Evolutionary conservation across 345 rosid genomes (phyloP).

Genomic region (Eucalyptus decipiens): DNA sequence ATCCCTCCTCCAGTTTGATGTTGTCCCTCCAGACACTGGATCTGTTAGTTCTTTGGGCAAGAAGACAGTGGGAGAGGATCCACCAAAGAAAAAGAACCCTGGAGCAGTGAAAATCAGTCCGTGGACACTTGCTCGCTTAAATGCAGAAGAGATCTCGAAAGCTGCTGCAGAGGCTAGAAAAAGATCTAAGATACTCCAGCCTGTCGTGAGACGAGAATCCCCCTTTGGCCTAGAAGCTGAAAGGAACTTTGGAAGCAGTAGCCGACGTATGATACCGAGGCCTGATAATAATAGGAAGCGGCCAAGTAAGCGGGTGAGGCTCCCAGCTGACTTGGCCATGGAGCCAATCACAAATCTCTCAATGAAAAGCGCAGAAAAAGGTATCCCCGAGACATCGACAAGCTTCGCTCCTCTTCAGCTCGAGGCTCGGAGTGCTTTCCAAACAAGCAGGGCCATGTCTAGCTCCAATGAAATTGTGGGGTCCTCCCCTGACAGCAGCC

Average conservation of each 20-base stretch:
- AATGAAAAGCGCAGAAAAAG: slow-evolving; percentile 21
- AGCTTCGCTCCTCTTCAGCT: slow-evolving; percentile 87
- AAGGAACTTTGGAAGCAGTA: slow-evolving; percentile 75
- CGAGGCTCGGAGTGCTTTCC: slow-evolving; percentile 93
- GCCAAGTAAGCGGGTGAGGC: slow-evolving; percentile 51
- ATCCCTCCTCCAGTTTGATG: slow-evolving; percentile 63
- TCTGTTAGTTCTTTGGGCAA: slow-evolving; percentile 94
- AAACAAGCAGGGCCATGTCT: slow-evolving; percentile 83
- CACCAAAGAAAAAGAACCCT: slow-evolving; percentile 54
- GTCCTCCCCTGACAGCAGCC: slow-evolving; percentile 96
- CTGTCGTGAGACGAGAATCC: slow-evolving; percentile 45
- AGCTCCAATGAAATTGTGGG: slow-evolving; percentile 53
- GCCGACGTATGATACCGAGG: slow-evolving; percentile 58
- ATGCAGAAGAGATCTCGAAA: slow-evolving; percentile 88
- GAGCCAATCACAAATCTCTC: slow-evolving; percentile 40
- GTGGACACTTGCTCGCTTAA: slow-evolving; percentile 85
- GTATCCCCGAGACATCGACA: slow-evolving; percentile 46
- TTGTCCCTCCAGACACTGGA: slow-evolving; percentile 93
- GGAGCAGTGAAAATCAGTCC: slow-evolving; percentile 85
- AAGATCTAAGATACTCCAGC: slow-evolving; percentile 81
- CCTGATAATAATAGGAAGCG: slow-evolving; percentile 53
- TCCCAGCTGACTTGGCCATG: slow-evolving; percentile 68
- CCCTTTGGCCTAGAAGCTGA: slow-evolving; percentile 42
- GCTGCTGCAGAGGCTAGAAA: slow-evolving; percentile 97
- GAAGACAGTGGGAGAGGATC: slow-evolving; percentile 50